Conservation (phyloP, 495 filamentous ascomycete genomes). For the Talaromyces wortmannii region DNA sequence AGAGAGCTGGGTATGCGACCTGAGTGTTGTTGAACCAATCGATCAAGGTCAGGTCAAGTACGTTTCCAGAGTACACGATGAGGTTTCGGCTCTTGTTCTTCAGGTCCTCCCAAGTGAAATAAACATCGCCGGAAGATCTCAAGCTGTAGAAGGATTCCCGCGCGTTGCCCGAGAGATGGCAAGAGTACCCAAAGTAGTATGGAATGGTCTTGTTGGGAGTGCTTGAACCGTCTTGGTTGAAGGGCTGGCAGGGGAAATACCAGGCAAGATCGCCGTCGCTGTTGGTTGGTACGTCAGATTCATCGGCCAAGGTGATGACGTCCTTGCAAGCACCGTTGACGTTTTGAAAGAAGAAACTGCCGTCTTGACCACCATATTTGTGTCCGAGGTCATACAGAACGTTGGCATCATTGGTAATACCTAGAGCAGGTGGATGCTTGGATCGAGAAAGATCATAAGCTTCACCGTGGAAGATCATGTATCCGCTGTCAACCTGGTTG, state of each 20-base stretch:
- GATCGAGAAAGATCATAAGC: conserved; percentile 78
- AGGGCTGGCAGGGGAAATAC: conserved; percentile 92
- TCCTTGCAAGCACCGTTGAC: conserved; percentile 97
- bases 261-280: conserved; percentile 70
- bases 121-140: conserved; percentile 62
- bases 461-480: conserved; percentile 92
- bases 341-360: conserved; percentile 96
- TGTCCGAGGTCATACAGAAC: conserved; percentile 78
- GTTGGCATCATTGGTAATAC: conserved; percentile 64
- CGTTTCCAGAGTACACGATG: conserved; percentile 87
- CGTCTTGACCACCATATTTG: conserved; percentile 80
- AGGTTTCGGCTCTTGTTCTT: conserved; percentile 84
- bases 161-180: conserved; percentile 66
- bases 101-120: conserved; percentile 93
- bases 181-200: conserved; percentile 79
- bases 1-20: conserved; percentile 70
- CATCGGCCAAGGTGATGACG: conserved; percentile 63
- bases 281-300: conserved; percentile 76
- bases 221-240: conserved; percentile 89
- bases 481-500: conserved; percentile 72
- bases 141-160: conserved; percentile 71
- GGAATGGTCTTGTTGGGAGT: conserved; percentile 65
- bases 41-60: conserved; percentile 87
- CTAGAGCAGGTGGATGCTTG: conserved; percentile 66
- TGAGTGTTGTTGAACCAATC: conserved; percentile 83